phyloP scores from a whole-genome alignment of 768 basidiomycete species.

The Ramaria sp. region DNA sequence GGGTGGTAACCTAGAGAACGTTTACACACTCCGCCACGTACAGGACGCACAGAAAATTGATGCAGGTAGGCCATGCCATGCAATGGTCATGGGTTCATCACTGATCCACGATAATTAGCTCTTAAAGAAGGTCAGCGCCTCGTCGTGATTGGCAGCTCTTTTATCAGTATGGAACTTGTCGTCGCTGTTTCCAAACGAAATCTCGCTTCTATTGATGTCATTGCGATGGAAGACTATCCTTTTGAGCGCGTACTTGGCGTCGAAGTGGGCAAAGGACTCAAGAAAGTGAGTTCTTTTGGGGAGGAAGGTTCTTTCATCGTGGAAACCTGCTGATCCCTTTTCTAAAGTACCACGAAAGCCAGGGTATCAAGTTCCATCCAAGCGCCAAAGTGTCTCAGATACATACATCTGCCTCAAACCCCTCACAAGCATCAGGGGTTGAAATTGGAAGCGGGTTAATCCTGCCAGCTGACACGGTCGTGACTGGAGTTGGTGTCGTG shows the following conservation, averaged over 20 bases:
- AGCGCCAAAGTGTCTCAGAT: slow-evolving; percentile 57
- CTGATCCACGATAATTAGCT: slow-evolving; percentile 24
- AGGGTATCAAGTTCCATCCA: slow-evolving; percentile 83
- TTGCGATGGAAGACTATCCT: slow-evolving; percentile 74
- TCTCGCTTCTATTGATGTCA: slow-evolving; percentile 71
- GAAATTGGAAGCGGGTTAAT: slow-evolving; percentile 47
- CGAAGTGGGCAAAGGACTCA: slow-evolving; percentile 64
- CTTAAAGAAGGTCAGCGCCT: slow-evolving; percentile 62
- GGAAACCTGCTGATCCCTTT: background rate
- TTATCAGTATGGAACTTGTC: slow-evolving; percentile 91
- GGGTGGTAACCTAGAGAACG: slow-evolving; percentile 62
- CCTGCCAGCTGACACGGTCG: slow-evolving; percentile 62
- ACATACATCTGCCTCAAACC: slow-evolving; percentile 38
- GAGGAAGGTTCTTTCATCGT: background rate
- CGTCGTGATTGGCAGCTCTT: slow-evolving; percentile 81
- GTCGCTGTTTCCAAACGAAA: slow-evolving; percentile 61
- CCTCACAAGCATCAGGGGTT: slow-evolving; percentile 51
- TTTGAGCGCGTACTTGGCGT: slow-evolving; percentile 76
- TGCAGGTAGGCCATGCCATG: slow-evolving; percentile 34
- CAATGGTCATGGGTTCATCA: slow-evolving; percentile 6
- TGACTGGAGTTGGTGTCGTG: slow-evolving; percentile 80
- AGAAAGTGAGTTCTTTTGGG: slow-evolving; percentile 39
- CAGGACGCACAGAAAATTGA: slow-evolving; percentile 64
- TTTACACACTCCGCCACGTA: slow-evolving; percentile 63
- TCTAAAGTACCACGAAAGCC: slow-evolving; percentile 60